Percentiles rank a stretch among this genome's conserved stretches.
These are phyloP conservation scores for Aspergillus aculeatinus DNA, from an alignment of 2,329 filamentous ascomycete genomes.

Conservation along the genomic window DNA sequence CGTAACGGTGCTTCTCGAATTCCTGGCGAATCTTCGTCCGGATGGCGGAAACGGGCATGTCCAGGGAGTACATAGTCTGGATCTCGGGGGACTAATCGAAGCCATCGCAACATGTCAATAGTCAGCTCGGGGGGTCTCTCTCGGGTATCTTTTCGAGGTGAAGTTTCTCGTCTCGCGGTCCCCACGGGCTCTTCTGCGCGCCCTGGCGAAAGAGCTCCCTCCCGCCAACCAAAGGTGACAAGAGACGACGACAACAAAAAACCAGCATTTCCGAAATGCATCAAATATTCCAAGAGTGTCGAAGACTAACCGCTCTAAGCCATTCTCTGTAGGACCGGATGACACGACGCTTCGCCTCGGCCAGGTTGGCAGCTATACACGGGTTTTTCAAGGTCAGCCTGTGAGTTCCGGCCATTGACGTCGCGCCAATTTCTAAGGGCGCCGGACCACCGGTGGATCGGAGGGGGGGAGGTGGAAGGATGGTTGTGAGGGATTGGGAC, in stretches of 20 bases:
- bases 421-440: slow-evolving; percentile 24
- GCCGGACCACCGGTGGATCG: slow-evolving; percentile 12
- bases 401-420: slow-evolving; percentile 20
- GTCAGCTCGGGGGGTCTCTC: neutral
- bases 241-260: neutral
- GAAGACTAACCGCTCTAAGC: slow-evolving; percentile 81
- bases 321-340: slow-evolving; percentile 89
- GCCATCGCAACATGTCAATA: neutral
- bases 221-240: neutral
- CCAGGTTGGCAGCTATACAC: slow-evolving; percentile 76
- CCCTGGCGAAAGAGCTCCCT: neutral
- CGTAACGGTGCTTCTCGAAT: slow-evolving; percentile 92
- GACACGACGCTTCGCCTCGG: slow-evolving; percentile 83
- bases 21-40: slow-evolving; percentile 94
- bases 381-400: slow-evolving; percentile 25
- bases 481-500: neutral
- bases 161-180: too few species aligned
- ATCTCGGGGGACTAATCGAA: slow-evolving; percentile 80
- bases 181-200: too few species aligned
- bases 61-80: slow-evolving; percentile 94
- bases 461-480: neutral
- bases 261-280: neutral
- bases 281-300: slow-evolving; percentile 9
- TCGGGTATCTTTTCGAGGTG: too few species aligned
- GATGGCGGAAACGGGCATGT: slow-evolving; percentile 80